These are phyloP conservation scores for Diddensiella transvaalensis DNA, from an alignment of 805 yeast genomes.

Conservation along the genomic window DNA sequence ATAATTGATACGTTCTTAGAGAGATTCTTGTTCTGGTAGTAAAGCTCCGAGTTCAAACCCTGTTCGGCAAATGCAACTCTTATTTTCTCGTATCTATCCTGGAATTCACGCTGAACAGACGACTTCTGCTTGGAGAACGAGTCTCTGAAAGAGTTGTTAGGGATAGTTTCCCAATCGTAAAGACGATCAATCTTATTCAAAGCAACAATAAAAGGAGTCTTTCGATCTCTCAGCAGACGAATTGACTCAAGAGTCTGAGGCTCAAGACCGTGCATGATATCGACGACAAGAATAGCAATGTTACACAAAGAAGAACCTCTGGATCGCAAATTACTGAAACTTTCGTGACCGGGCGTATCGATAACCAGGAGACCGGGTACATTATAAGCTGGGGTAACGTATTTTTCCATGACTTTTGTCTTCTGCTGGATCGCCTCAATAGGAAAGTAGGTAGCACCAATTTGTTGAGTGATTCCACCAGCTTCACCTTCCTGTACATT, in stretches of 20 bases:
- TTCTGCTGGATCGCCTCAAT: slow-evolving; percentile 88
- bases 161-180: slow-evolving; percentile 87
- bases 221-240: slow-evolving; percentile 86
- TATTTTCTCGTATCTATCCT: slow-evolving; percentile 78
- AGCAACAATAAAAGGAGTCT: slow-evolving; percentile 97
- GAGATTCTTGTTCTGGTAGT: slow-evolving; percentile 91
- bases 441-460: slow-evolving; percentile 99
- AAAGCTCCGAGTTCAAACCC: slow-evolving; percentile 95
- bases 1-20: slow-evolving; percentile 92
- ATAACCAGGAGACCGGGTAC: slow-evolving; percentile 96
- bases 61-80: slow-evolving; percentile 94
- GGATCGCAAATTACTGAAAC: slow-evolving; percentile 93
- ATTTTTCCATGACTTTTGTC: slow-evolving; percentile 85
- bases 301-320: slow-evolving; percentile 99
- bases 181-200: slow-evolving; percentile 96
- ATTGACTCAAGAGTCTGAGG: slow-evolving; percentile 96
- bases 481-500: slow-evolving; percentile 99
- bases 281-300: slow-evolving; percentile 97
- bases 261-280: slow-evolving; percentile 98
- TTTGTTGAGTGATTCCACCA: slow-evolving; percentile 99
- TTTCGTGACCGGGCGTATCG: slow-evolving; percentile 99
- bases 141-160: slow-evolving; percentile 95
- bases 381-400: slow-evolving; percentile 80
- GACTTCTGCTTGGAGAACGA: slow-evolving; percentile 77
- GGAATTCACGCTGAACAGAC: slow-evolving; percentile 89